Evolutionary conservation across 2,329 filamentous ascomycete genomes (phyloP).

Genomic region (Emericellopsis cladophorae): DNA sequence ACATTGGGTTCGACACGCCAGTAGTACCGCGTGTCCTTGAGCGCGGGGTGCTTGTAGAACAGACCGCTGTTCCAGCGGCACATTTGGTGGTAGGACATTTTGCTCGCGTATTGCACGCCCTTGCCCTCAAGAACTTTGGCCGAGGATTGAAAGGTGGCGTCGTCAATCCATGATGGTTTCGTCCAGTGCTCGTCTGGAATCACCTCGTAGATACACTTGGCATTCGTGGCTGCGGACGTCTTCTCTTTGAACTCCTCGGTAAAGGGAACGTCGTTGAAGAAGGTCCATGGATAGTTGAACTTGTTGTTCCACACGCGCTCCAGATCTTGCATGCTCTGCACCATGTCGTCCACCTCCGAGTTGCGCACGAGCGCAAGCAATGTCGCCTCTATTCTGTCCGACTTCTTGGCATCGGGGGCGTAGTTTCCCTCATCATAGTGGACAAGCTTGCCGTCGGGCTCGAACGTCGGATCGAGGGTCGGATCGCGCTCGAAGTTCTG

Average conservation of each 20-base stretch:
- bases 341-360: slow-evolving; percentile 70
- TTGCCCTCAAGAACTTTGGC: slow-evolving; percentile 71
- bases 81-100: slow-evolving; percentile 95
- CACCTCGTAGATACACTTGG: slow-evolving; percentile 72
- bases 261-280: slow-evolving; percentile 95
- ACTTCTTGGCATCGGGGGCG: slow-evolving; percentile 59
- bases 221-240: slow-evolving; percentile 74
- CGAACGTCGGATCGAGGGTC: slow-evolving; percentile 70
- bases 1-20: slow-evolving; percentile 98
- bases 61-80: slow-evolving; percentile 97
- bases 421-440: slow-evolving; percentile 63
- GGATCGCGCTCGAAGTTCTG: slow-evolving; percentile 64
- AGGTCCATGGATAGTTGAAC: slow-evolving; percentile 99
- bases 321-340: slow-evolving; percentile 80
- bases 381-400: slow-evolving; percentile 84
- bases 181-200: slow-evolving; percentile 96
- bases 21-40: slow-evolving; percentile 77
- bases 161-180: slow-evolving; percentile 82
- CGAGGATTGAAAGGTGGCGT: slow-evolving; percentile 74
- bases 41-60: slow-evolving; percentile 91
- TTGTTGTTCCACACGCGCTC: slow-evolving; percentile 96
- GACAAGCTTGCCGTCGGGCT: slow-evolving; percentile 66
- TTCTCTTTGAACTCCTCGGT: slow-evolving; percentile 81
- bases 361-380: slow-evolving; percentile 87
- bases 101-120: slow-evolving; percentile 79